Percentiles rank a stretch among this genome's conserved stretches.
Conservation (phyloP, 306 rosid genomes). For the Glycyrrhiza uralensis region DNA sequence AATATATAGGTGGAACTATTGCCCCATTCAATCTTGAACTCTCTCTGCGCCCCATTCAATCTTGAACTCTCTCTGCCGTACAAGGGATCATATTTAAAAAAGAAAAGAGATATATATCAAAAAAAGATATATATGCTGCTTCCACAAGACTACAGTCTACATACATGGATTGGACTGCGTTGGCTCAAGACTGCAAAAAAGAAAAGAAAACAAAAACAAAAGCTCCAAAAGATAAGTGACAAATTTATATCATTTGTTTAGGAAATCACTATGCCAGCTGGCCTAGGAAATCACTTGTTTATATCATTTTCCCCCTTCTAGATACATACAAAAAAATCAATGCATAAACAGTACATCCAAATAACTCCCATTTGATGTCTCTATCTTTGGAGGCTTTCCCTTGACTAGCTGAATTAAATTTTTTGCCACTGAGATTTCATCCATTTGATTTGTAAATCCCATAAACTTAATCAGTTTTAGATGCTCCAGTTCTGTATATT, state of each 20-base stretch:
- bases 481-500: constrained; percentile 32
- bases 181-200: background rate
- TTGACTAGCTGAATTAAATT: constrained; percentile 23
- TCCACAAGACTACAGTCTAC: background rate
- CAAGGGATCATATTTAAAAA: background rate
- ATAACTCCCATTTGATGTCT: constrained; percentile 37
- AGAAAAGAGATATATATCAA: too few species aligned
- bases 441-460: constrained; percentile 42
- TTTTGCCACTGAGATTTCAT: constrained; percentile 35
- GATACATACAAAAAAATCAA: background rate
- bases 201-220: background rate
- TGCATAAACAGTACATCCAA: constrained; percentile 14
- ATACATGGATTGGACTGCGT: background rate
- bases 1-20: background rate
- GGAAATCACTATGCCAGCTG: constrained; percentile 20
- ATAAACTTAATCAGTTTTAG: constrained; percentile 44
- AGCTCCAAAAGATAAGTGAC: background rate
- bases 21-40: too few species aligned
- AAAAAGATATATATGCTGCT: too few species aligned
- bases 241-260: background rate
- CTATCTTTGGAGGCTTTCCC: constrained; percentile 33
- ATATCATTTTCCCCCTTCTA: background rate
- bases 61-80: background rate
- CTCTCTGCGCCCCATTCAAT: too few species aligned
- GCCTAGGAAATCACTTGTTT: background rate